Evolutionary conservation across 192 early-diverging fungal genomes (phyloP).

Genomic region (Coemansia sp.): DNA sequence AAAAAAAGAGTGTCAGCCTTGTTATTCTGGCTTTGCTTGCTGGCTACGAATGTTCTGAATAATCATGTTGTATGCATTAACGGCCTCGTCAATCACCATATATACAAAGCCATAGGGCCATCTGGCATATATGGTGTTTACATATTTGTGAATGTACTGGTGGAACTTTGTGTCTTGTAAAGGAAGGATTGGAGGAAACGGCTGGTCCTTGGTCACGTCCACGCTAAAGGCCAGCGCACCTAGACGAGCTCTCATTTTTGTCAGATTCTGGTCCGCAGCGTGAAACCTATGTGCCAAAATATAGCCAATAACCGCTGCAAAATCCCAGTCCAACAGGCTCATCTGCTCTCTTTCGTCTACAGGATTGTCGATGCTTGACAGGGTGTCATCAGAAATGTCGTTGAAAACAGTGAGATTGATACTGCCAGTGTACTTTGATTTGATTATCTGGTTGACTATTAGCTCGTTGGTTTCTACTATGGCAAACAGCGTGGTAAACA

Average conservation of each 20-base stretch:
- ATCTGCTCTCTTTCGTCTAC: conserved; percentile 25
- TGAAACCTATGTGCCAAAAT: conserved; percentile 34
- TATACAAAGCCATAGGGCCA: conserved; percentile 50
- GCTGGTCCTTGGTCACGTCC: conserved; percentile 21
- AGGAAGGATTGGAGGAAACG: conserved; percentile 35
- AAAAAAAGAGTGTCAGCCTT: not conserved
- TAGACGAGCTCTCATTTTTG: conserved; percentile 32
- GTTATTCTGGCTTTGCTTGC: not conserved
- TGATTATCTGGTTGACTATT: conserved; percentile 18
- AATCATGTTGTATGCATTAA: conserved; percentile 40
- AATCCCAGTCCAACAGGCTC: conserved; percentile 41
- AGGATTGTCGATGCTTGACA: not conserved
- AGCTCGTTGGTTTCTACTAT: conserved; percentile 45
- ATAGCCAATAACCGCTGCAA: conserved; percentile 50
- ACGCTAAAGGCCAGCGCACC: conserved; percentile 37
- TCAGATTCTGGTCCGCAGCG: conserved; percentile 9
- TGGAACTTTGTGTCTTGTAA: conserved; percentile 38
- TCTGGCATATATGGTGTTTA: conserved; percentile 20
- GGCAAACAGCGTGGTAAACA: conserved; percentile 42
- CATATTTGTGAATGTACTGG: conserved; percentile 26
- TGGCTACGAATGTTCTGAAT: conserved; percentile 29
- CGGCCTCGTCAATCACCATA: conserved; percentile 53
- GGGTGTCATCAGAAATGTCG: not conserved
- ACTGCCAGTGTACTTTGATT: conserved; percentile 10
- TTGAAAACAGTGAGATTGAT: not conserved